Evolutionary conservation across 75 land plant species (phyloP).

Genomic region (Pinus taeda): DNA sequence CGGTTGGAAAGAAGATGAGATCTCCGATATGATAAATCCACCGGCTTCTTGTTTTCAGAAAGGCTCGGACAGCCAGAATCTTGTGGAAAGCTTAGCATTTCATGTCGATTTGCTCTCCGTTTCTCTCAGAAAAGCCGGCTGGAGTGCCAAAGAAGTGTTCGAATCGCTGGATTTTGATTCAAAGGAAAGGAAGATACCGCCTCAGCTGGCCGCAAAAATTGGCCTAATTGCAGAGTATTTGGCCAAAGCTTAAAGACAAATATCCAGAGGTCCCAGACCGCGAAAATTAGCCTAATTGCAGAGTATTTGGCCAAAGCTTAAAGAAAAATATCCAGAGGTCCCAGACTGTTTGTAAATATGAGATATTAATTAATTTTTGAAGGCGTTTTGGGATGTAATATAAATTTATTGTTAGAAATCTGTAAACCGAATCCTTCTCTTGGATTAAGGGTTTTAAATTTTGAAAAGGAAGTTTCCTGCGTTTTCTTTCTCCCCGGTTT

Average conservation of each 20-base stretch:
- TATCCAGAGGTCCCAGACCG: not conserved
- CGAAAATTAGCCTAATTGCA: conserved; percentile 6
- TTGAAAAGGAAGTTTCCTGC: not conserved
- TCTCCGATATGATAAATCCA: conserved; percentile 27
- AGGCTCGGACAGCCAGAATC: conserved; percentile 7
- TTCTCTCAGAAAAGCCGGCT: conserved; percentile 60
- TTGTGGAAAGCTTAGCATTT: conserved; percentile 9
- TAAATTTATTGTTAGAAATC: not conserved
- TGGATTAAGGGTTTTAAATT: conserved; percentile 8
- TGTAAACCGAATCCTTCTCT: not conserved
- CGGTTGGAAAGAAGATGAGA: conserved; percentile 64
- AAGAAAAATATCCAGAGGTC: not conserved
- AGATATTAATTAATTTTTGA: not conserved
- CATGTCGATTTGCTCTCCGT: conserved; percentile 26
- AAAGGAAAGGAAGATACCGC: conserved; percentile 7
- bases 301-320: conserved; percentile 9
- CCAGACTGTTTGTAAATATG: conserved; percentile 7
- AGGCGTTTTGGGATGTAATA: not conserved
- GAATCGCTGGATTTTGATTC: conserved; percentile 35
- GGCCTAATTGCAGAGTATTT: conserved; percentile 8
- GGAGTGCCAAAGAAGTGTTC: conserved; percentile 65
- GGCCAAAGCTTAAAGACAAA: conserved; percentile 6
- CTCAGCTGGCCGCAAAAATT: conserved; percentile 7
- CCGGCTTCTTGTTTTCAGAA: conserved; percentile 10
- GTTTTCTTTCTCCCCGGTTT: not conserved